These are phyloP conservation scores for Apostasia shenzhenica DNA, from an alignment of 106 monocot species.

Conservation along the genomic window DNA sequence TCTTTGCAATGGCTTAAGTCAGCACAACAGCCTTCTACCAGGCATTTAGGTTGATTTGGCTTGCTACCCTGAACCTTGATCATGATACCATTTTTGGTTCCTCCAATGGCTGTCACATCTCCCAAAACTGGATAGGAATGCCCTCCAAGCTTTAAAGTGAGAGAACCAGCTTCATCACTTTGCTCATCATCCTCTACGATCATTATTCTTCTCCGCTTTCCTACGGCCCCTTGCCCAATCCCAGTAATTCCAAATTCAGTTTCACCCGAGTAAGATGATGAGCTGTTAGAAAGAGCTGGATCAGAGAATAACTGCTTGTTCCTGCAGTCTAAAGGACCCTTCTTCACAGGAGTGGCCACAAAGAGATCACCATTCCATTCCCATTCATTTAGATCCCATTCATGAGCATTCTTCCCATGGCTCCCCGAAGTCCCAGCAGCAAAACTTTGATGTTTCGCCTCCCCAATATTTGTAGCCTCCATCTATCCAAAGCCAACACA, in stretches of 20 bases:
- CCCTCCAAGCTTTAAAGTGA: constrained; percentile 46
- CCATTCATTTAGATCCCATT: constrained; percentile 67
- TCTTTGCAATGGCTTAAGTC: constrained; percentile 40
- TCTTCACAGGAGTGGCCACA: constrained; percentile 30
- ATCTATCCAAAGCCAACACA: constrained; percentile 9
- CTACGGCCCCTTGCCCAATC: constrained; percentile 17
- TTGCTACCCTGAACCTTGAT: constrained; percentile 16
- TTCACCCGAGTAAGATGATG: constrained; percentile 25
- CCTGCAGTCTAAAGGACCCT: constrained; percentile 16
- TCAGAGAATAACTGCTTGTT: constrained; percentile 30
- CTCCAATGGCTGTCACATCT: constrained; percentile 8
- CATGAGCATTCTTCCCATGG: constrained; percentile 22
- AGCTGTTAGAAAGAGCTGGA: constrained; percentile 14
- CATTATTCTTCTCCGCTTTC: constrained; percentile 36
- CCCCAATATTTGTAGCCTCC: constrained; percentile 26
- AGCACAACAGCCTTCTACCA: constrained; percentile 44
- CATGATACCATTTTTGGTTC: constrained; percentile 30
- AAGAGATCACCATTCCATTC: constrained; percentile 53
- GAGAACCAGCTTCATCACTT: constrained; percentile 16
- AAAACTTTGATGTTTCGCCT: constrained; percentile 16
- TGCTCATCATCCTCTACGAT: constrained; percentile 22
- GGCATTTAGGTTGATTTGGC: constrained; percentile 31
- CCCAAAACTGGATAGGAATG: constrained; percentile 13
- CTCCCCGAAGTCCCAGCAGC: constrained; percentile 17
- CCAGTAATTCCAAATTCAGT: constrained; percentile 4